phyloP scores from a whole-genome alignment of 140 eudicot species.

The Bidens hawaiensis region DNA sequence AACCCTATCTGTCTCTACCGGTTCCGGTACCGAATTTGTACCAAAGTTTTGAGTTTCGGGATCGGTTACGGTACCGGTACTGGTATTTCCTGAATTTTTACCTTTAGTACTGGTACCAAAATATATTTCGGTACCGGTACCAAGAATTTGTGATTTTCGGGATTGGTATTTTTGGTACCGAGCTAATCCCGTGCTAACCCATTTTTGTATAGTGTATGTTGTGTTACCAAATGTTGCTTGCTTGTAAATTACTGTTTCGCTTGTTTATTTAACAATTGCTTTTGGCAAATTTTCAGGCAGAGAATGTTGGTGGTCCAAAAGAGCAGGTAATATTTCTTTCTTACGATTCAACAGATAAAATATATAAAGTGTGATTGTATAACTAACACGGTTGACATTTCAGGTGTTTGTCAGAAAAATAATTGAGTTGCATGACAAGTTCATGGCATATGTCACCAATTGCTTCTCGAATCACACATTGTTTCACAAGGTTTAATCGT shows the following conservation, averaged over 20 bases:
- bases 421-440: constrained; percentile 81
- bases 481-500: constrained; percentile 59
- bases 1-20: no score
- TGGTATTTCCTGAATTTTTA: no score
- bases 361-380: background rate
- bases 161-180: no score
- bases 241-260: background rate
- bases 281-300: no score
- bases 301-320: constrained; percentile 51
- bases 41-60: no score
- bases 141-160: no score
- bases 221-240: background rate
- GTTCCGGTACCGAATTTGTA: no score
- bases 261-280: background rate
- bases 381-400: background rate
- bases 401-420: constrained; percentile 67
- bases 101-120: no score
- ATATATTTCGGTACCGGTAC: no score
- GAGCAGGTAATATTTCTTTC: constrained; percentile 41
- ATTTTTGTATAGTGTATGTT: no score
- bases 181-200: no score
- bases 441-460: constrained; percentile 54
- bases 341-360: background rate
- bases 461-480: constrained; percentile 59
- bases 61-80: no score